Conservation (phyloP, 2,329 filamentous ascomycete genomes). For the Spiromastix sp. region DNA sequence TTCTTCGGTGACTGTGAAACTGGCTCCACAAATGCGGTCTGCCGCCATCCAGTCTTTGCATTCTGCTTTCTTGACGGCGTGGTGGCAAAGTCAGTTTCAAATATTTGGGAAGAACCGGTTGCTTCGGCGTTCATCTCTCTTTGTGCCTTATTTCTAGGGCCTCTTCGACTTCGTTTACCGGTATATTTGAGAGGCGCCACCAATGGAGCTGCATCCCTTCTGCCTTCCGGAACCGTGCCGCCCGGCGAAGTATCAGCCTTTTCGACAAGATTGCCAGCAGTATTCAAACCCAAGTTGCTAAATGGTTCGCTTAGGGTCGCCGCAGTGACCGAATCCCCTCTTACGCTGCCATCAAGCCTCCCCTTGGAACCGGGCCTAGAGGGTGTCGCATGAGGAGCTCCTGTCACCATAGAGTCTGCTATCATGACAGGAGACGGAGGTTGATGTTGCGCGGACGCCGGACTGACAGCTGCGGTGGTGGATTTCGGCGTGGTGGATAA, state of each 20-base stretch:
- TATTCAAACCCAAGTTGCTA: slow-evolving; percentile 28
- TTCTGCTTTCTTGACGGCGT: slow-evolving; percentile 12
- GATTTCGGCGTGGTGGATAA: slow-evolving; percentile 13
- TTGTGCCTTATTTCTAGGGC: slow-evolving; percentile 34
- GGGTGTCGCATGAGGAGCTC: slow-evolving; percentile 9
- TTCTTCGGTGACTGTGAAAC: slow-evolving; percentile 21
- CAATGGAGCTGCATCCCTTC: slow-evolving; percentile 13
- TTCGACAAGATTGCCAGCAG: slow-evolving; percentile 14
- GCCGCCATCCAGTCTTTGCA: slow-evolving; percentile 57
- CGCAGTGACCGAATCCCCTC: slow-evolving; percentile 14
- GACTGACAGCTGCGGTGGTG: neutral
- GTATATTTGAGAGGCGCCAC: slow-evolving; percentile 18
- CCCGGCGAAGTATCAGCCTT: slow-evolving; percentile 13
- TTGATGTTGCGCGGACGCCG: neutral
- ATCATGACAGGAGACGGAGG: slow-evolving; percentile 21
- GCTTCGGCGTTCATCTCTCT: slow-evolving; percentile 35
- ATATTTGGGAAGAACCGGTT: slow-evolving; percentile 18
- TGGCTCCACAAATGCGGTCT: slow-evolving; percentile 55
- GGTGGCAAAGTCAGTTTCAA: slow-evolving; percentile 23
- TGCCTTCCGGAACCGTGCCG: slow-evolving; percentile 11
- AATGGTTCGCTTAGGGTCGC: slow-evolving; percentile 38
- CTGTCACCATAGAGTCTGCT: slow-evolving; percentile 17
- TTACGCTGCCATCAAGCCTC: slow-evolving; percentile 14
- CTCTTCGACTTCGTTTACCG: slow-evolving; percentile 36
- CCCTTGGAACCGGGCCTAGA: slow-evolving; percentile 9